Conservation (phyloP, 2,329 filamentous ascomycete species). For the Aulographum hederae region DNA sequence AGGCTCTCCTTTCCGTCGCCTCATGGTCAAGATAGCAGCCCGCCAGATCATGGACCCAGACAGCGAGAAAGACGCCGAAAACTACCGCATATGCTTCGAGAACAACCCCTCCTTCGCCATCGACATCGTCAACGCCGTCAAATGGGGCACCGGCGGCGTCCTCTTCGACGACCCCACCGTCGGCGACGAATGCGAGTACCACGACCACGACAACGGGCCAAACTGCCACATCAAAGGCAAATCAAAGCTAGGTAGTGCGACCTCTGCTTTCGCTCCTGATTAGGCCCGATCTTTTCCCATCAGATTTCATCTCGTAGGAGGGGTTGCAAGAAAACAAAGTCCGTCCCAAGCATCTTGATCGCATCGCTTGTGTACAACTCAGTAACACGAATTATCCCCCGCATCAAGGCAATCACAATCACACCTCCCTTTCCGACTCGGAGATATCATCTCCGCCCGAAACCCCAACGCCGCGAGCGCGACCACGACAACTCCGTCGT, state of each 20-base stretch:
- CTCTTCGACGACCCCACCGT: constrained; percentile 34
- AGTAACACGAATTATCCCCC: neutral
- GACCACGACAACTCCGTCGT: neutral
- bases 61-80: constrained; percentile 27
- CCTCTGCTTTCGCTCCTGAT: neutral
- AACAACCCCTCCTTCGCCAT: constrained; percentile 32
- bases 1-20: constrained; percentile 27
- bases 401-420: neutral
- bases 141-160: constrained; percentile 27
- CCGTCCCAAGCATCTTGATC: neutral
- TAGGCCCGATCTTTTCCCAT: neutral
- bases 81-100: constrained; percentile 31
- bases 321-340: neutral
- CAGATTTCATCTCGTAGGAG: neutral
- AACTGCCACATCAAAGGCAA: constrained; percentile 10
- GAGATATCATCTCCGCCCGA: neutral
- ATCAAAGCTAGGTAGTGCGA: neutral
- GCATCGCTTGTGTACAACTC: neutral
- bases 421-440: neutral
- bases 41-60: constrained; percentile 38
- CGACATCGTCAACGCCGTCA: constrained; percentile 34
- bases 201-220: constrained; percentile 29
- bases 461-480: neutral
- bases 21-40: constrained; percentile 35
- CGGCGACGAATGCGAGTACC: constrained; percentile 27